Percentiles rank a stretch among this genome's conserved stretches.
phyloP scores from a whole-genome alignment of 495 filamentous ascomycete genomes.

The Neurospora discreta region DNA sequence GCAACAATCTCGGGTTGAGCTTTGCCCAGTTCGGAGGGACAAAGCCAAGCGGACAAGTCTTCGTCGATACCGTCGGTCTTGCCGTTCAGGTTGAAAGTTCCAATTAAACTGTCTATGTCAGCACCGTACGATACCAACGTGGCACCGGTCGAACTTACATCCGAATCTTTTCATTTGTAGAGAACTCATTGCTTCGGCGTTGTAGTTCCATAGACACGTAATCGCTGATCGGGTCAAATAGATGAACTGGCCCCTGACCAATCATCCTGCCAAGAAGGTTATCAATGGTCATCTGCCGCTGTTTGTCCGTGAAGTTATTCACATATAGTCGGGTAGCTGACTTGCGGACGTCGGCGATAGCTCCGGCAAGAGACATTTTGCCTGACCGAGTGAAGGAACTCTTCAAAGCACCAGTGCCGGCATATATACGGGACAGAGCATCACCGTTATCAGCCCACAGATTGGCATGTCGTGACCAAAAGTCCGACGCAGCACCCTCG shows the following conservation, averaged over 20 bases:
- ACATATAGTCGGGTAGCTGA: conserved; percentile 88
- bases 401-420: conserved; percentile 89
- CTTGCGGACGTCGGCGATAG: conserved; percentile 90
- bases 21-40: conserved; percentile 37
- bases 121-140: background rate
- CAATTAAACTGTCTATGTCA: conserved; percentile 57
- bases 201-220: conserved; percentile 65
- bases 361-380: conserved; percentile 91
- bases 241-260: conserved; percentile 68
- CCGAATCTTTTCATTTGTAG: conserved; percentile 36
- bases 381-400: conserved; percentile 92
- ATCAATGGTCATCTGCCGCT: conserved; percentile 88
- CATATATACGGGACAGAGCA: conserved; percentile 88
- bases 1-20: conserved; percentile 68
- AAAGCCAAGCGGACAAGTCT: conserved; percentile 81
- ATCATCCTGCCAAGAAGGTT: conserved; percentile 75
- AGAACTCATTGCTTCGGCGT: conserved; percentile 44
- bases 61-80: conserved; percentile 59
- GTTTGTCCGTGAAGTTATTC: conserved; percentile 94
- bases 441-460: conserved; percentile 99
- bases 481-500: conserved; percentile 56
- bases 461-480: conserved; percentile 81
- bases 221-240: conserved; percentile 93
- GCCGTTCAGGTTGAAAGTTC: conserved; percentile 94
- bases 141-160: conserved; percentile 23